Base-by-base conservation (phyloP, 805 yeast species). In the Cyberlindnera meyerae region DNA sequence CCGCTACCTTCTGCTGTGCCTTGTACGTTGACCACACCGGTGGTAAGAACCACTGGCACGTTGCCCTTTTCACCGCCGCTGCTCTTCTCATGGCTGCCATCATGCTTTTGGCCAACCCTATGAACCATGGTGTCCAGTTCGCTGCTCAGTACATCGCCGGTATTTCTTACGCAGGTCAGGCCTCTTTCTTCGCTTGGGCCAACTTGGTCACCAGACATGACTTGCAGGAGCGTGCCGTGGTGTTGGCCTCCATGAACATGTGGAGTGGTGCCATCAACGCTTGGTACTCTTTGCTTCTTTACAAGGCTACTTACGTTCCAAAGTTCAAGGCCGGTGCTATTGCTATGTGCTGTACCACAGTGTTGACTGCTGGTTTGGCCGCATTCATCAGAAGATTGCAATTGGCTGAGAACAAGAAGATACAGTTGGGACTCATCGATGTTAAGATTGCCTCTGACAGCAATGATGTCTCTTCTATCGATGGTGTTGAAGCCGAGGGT, bases 211-310 rank as follows among this genome's bases (percentile, higher is more conserved):
- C 79, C 41, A 66, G 70, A 24, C 66, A 73, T 43, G 85, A 79
- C 54, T 52, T 74, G 15, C 77, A 79, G 58, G 81, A 75, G 48
- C 65, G 84, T 49, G 81, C 84, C 0, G 62, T 79, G 27, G 79
- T 77, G 2, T 59, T 79, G 32, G 84, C 79, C 0, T 74, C 79
- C 0, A 76, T 77, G 81, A 76, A 76, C 53, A 75, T 75, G 79
- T 75, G 75, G 54, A 69, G 76, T 20, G 71, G 74, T 50, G 79
- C 79, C 3, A 73, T 76, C 11, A 77, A 75, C 52, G 79, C 81
- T 2, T 77, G 82, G 82, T 76, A 81, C 80, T 65, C 75, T 1
- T 39, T 77, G 11, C 33, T 77, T 2, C 73, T 77, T 52, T 77
- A 63, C 47, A 55, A 67, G 16, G 79, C 80, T 3, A 56, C 66